A percentile compares a stretch with the other conserved stretches of the same genome.
phyloP scores from a whole-genome alignment of 2,329 filamentous ascomycete species.

The Aureobasidium musti region DNA sequence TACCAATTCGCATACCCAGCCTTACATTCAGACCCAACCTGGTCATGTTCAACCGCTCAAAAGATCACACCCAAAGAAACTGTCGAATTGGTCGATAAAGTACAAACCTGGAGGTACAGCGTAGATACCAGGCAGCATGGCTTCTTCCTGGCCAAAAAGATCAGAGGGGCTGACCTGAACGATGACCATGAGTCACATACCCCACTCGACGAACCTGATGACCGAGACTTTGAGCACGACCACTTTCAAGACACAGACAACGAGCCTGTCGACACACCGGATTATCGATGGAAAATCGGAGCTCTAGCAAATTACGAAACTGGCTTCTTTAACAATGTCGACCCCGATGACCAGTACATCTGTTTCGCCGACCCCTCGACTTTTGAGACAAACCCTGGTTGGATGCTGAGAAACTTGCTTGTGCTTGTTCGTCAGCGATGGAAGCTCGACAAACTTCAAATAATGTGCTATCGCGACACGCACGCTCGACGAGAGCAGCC shows the following conservation, averaged over 20 bases:
- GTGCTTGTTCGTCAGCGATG: conserved; percentile 82
- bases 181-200: conserved; percentile 39
- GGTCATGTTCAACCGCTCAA: conserved; percentile 48
- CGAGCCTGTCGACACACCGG: conserved; percentile 53
- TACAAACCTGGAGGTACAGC: conserved; percentile 84
- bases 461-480: conserved; percentile 87
- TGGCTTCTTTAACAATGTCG: conserved; percentile 77
- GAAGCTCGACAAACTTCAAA: conserved; percentile 72
- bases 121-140: conserved; percentile 84
- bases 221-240: conserved; percentile 38
- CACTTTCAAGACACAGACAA: conserved; percentile 44
- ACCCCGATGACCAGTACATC: conserved; percentile 75
- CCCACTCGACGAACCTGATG: conserved; percentile 35
- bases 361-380: conserved; percentile 92
- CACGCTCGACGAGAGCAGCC: conserved; percentile 75
- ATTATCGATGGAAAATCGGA: conserved; percentile 75
- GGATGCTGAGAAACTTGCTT: conserved; percentile 88
- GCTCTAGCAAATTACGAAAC: conserved; percentile 76
- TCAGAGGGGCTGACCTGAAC: conserved; percentile 45
- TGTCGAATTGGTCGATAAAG: conserved; percentile 73
- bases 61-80: conserved; percentile 69
- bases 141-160: conserved; percentile 91
- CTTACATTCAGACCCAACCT: conserved; percentile 81
- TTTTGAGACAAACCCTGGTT: conserved; percentile 82
- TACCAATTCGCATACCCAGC: conserved; percentile 98